Evolutionary conservation across 2,329 filamentous ascomycete genomes (phyloP).

Genomic region (Neodidymelliopsis sp.): DNA sequence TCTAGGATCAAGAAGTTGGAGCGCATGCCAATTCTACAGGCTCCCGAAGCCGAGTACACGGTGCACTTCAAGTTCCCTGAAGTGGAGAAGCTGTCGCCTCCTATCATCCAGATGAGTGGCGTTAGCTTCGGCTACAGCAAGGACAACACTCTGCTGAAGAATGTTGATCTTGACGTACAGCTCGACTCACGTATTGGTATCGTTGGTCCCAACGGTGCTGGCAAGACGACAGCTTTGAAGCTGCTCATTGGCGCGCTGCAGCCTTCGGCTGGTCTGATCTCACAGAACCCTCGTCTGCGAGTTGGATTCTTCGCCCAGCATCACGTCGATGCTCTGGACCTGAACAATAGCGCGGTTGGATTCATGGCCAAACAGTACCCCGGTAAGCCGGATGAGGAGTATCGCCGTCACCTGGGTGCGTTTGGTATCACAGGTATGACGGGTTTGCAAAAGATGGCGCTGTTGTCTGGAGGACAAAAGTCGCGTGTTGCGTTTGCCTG

Average conservation of each 20-base stretch:
- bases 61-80: constrained; percentile 98
- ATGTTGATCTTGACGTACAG: constrained; percentile 96
- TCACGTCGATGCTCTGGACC: constrained; percentile 93
- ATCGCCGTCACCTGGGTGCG: constrained; percentile 91
- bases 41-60: constrained; percentile 92
- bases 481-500: constrained; percentile 99
- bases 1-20: constrained; percentile 99
- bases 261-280: constrained; percentile 81
- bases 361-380: constrained; percentile 96
- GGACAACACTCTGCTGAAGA: constrained; percentile 79
- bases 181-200: constrained; percentile 98
- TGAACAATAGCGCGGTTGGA: constrained; percentile 85
- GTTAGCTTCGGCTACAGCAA: constrained; percentile 88
- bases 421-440: constrained; percentile 90
- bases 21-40: constrained; percentile 89
- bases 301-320: constrained; percentile 98
- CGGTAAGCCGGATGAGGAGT: constrained; percentile 93
- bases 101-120: constrained; percentile 95
- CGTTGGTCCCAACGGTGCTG: constrained; percentile 97
- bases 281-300: constrained; percentile 84
- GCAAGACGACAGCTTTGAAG: constrained; percentile 98
- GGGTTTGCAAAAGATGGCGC: constrained; percentile 91
- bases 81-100: constrained; percentile 95
- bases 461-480: constrained; percentile 96
- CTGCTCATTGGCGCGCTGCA: constrained; percentile 88